Base-by-base conservation (phyloP, 192 early-diverging fungal genomes). In the Podila clonocystis region DNA sequence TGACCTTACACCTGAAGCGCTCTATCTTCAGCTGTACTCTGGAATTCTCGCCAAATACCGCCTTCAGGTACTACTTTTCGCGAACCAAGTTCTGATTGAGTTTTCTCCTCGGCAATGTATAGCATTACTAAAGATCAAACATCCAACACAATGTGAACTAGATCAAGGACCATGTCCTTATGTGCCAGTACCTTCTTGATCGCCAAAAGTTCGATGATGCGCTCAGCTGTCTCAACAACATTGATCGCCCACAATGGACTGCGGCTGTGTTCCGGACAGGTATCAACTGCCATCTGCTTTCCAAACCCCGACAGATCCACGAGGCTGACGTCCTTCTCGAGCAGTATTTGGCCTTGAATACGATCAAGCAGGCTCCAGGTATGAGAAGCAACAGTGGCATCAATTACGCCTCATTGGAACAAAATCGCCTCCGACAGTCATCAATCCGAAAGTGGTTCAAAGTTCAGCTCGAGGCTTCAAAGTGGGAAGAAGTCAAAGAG, bases 401-500 rank as follows among this genome's bases (percentile, higher is more conserved):
- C 20, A 26, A 9, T 1, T 55, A 55, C 24, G 52, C 52, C 11
- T 55, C 52, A 5, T 5, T 55, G 34, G 62, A 75, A 3, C 34
- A 48, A n/a, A 49, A 65, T 29, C 50, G 45, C 6, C 20, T 58
- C 22, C 50, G 41, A 61, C 67, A 26, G 28, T 19, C 38, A 26
- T 29, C 68, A 26, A 59, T 76, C 19, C 33, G 48, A 15, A 59
- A 20, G 22, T 76, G 74, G 74, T 70, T 61, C 63, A 61, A 61
- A 57, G 30, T 62, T 8, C 63, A 66, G 34, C 24, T 63, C 36
- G 74, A 76, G 28, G 58, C 74, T 1, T 70, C 63, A 4, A 76
- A 70, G 22, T 76, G 74, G 74, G 68, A 76, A 13, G 74, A 76
- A 55, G 58, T 66, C n/a, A 64, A 65, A 24, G 26, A 50, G 4